Percentiles rank a stretch among this genome's conserved stretches.
Conservation (phyloP, 2,329 filamentous ascomycete genomes). For the Pseudopyricularia javanii region DNA sequence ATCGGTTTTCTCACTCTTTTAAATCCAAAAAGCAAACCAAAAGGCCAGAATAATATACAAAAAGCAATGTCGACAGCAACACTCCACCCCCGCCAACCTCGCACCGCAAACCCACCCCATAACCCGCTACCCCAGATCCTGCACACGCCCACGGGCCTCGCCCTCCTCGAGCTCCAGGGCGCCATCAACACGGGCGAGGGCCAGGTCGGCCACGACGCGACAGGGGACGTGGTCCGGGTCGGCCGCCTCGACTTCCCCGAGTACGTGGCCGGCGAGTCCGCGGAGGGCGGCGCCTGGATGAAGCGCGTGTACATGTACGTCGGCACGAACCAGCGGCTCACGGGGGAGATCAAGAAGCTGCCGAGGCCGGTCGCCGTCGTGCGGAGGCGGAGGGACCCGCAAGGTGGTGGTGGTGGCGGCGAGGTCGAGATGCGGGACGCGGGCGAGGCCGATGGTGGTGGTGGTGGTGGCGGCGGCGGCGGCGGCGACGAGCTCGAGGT, state of each 20-base stretch:
- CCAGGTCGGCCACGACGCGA: slow-evolving; percentile 16
- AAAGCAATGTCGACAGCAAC: slow-evolving; percentile 22
- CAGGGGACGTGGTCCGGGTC: slow-evolving; percentile 17
- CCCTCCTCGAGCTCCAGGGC: slow-evolving; percentile 85
- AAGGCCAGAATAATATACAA: too few species aligned
- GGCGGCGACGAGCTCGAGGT: slow-evolving; percentile 56
- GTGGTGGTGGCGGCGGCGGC: slow-evolving; percentile 20
- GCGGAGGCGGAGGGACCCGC: slow-evolving; percentile 36
- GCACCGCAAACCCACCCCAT: slow-evolving; percentile 8
- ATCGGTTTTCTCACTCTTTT: too few species aligned
- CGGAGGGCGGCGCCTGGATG: slow-evolving; percentile 64
- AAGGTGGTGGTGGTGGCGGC: slow-evolving; percentile 45
- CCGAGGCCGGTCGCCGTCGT: slow-evolving; percentile 70
- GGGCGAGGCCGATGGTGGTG: slow-evolving; percentile 31
- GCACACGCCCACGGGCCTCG: slow-evolving; percentile 79
- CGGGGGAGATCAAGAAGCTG: slow-evolving; percentile 82
- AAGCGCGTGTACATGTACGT: slow-evolving; percentile 81
- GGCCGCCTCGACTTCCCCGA: slow-evolving; percentile 34
- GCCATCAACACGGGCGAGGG: slow-evolving; percentile 56
- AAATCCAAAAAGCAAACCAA: not conserved
- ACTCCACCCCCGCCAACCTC: slow-evolving; percentile 22
- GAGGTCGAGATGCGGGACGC: slow-evolving; percentile 8
- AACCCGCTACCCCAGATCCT: slow-evolving; percentile 67
- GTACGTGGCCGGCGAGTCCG: slow-evolving; percentile 37
- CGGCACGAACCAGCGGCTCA: slow-evolving; percentile 77